Evolutionary conservation across 257 asterid species (phyloP).

Genomic region (Pogostemon cablin): DNA sequence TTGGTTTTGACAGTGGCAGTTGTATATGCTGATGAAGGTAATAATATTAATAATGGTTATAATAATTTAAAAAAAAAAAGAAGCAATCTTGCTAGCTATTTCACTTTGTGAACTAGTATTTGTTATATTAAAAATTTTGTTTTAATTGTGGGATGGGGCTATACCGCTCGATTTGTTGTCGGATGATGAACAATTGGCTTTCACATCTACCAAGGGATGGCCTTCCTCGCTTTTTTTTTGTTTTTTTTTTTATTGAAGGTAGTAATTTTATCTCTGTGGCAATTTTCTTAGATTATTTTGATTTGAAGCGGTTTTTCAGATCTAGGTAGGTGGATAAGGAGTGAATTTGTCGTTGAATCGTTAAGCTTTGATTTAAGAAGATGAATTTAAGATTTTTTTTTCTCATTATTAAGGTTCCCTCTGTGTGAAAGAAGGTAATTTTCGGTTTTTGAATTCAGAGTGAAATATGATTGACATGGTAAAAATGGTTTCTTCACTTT

Average conservation of each 20-base stretch:
- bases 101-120: conserved; percentile 7
- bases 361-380: neutral
- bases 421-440: neutral
- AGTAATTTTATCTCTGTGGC: conserved; percentile 11
- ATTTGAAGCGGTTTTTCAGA: conserved; percentile 16
- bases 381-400: neutral
- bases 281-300: conserved; percentile 9
- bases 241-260: conserved; percentile 44
- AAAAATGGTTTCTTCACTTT: too few relatives aligned
- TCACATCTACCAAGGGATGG: conserved; percentile 48
- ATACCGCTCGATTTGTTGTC: conserved; percentile 29
- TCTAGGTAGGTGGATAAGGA: conserved; percentile 22
- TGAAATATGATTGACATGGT: neutral
- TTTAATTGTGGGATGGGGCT: conserved; percentile 24
- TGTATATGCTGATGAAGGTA: conserved; percentile 83
- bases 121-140: neutral
- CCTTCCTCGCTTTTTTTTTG: conserved; percentile 50
- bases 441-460: neutral
- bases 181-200: conserved; percentile 48
- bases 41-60: neutral
- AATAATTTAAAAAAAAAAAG: neutral
- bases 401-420: neutral
- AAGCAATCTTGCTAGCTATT: conserved; percentile 5
- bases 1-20: conserved; percentile 58
- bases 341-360: conserved; percentile 2